phyloP scores from a whole-genome alignment of 495 filamentous ascomycete species.

The Penicillium cataractarum region DNA sequence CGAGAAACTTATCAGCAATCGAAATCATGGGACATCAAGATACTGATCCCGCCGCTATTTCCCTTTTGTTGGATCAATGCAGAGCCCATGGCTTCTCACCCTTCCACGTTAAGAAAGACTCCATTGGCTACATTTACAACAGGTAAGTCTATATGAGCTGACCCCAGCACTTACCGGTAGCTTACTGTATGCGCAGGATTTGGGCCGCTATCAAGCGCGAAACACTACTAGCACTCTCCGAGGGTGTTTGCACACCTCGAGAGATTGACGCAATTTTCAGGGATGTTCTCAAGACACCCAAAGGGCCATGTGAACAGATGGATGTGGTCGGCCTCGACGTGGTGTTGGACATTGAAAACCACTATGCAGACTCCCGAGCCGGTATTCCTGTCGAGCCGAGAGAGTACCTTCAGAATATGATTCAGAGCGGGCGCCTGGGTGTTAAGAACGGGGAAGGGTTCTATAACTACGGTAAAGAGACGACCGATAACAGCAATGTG shows the following conservation, averaged over 20 bases:
- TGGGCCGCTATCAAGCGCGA: slow-evolving; percentile 50
- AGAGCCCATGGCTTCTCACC: slow-evolving; percentile 40
- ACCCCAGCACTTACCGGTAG: not conserved
- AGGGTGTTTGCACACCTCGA: slow-evolving; percentile 36
- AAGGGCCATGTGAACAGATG: slow-evolving; percentile 46
- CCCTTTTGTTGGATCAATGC: slow-evolving; percentile 28
- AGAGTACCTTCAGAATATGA: slow-evolving; percentile 29
- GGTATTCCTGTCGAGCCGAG: slow-evolving; percentile 31
- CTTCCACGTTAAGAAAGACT: slow-evolving; percentile 39
- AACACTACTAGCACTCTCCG: slow-evolving; percentile 34
- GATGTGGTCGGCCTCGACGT: slow-evolving; percentile 47
- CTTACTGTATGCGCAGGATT: slow-evolving; percentile 26
- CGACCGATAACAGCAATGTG: not conserved
- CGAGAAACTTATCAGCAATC: slow-evolving; percentile 26
- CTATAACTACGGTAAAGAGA: slow-evolving; percentile 31
- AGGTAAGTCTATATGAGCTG: slow-evolving; percentile 22
- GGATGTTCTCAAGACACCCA: slow-evolving; percentile 38
- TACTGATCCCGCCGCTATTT: slow-evolving; percentile 33
- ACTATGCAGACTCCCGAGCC: slow-evolving; percentile 32
- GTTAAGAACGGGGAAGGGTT: slow-evolving; percentile 38
- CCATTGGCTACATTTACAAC: slow-evolving; percentile 47
- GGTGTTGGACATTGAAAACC: slow-evolving; percentile 43
- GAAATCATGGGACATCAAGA: slow-evolving; percentile 44
- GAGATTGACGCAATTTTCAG: slow-evolving; percentile 48
- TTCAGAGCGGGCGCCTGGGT: slow-evolving; percentile 30